phyloP scores from a whole-genome alignment of 768 basidiomycete genomes.

The Tulasnella sp. region DNA sequence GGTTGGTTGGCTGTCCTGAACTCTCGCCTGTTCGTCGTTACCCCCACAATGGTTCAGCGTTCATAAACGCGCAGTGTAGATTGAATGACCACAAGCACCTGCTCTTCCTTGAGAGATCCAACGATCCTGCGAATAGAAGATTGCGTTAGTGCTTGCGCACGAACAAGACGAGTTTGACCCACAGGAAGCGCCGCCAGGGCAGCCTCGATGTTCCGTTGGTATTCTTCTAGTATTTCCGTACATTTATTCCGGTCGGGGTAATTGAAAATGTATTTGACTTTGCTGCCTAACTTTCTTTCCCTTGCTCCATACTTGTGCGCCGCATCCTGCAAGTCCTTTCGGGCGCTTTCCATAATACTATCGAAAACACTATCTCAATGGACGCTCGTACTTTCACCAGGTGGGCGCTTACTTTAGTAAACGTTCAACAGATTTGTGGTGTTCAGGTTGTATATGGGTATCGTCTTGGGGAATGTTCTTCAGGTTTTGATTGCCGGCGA shows the following conservation, averaged over 20 bases:
- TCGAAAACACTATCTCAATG: not conserved
- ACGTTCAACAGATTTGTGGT: not conserved
- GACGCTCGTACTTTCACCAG: not conserved
- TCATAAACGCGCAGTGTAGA: too few species aligned
- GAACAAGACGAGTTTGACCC: not conserved
- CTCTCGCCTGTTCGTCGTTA: too few species aligned
- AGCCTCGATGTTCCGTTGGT: not conserved
- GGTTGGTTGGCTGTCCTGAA: not conserved
- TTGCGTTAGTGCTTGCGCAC: not conserved
- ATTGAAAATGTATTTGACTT: not conserved
- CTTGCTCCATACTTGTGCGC: not conserved
- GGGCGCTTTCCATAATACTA: not conserved
- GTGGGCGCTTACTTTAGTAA: not conserved
- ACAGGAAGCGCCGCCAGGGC: not conserved
- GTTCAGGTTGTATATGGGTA: not conserved
- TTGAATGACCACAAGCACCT: not conserved
- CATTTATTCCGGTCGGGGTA: not conserved
- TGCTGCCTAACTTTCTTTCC: not conserved
- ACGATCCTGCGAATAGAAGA: not conserved
- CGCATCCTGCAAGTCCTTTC: not conserved
- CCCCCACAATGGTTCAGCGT: too few species aligned
- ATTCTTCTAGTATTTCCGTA: not conserved
- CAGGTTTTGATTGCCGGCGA: not conserved
- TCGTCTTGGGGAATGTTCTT: not conserved
- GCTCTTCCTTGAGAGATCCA: too few species aligned